These are phyloP conservation scores for Harrya chromipes DNA, from an alignment of 768 basidiomycete species.

Conservation along the genomic window DNA sequence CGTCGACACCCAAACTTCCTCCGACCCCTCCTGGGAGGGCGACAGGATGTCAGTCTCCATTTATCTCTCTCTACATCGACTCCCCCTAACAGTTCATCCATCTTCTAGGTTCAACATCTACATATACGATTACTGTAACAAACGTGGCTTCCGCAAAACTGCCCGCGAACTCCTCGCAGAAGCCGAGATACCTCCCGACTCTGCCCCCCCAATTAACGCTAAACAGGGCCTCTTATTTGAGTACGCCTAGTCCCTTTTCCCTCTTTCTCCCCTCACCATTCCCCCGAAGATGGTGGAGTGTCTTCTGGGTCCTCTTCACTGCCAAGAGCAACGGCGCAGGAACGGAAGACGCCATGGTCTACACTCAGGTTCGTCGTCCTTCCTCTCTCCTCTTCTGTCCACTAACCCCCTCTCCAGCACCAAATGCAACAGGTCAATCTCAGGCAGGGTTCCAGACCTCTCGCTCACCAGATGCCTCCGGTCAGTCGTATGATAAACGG, in stretches of 20 bases:
- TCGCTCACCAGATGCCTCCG: slow-evolving; percentile 26
- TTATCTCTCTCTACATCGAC: background rate
- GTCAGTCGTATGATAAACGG: slow-evolving; percentile 34
- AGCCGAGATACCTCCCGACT: slow-evolving; percentile 60
- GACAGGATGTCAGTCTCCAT: slow-evolving; percentile 67
- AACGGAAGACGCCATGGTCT: slow-evolving; percentile 69
- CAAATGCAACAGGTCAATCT: slow-evolving; percentile 34
- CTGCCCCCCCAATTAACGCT: slow-evolving; percentile 76
- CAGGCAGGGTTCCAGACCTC: slow-evolving; percentile 31
- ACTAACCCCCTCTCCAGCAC: slow-evolving; percentile 30
- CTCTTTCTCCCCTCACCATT: background rate
- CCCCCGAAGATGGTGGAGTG: slow-evolving; percentile 75
- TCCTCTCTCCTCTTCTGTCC: slow-evolving; percentile 4
- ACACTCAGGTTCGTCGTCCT: slow-evolving; percentile 55
- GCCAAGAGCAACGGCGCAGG: slow-evolving; percentile 69
- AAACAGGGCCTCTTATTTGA: slow-evolving; percentile 82
- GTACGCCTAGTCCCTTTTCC: slow-evolving; percentile 38
- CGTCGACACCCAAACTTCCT: slow-evolving; percentile 13
- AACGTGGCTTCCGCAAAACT: slow-evolving; percentile 74
- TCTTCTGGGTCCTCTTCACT: slow-evolving; percentile 83
- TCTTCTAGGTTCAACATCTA: slow-evolving; percentile 80
- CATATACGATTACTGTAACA: slow-evolving; percentile 81
- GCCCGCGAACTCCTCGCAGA: slow-evolving; percentile 64
- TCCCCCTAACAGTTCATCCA: slow-evolving; percentile 6
- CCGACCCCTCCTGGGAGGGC: slow-evolving; percentile 70